Conservation (phyloP, 2,329 filamentous ascomycete genomes). For the Ampelomyces quisqualis region DNA sequence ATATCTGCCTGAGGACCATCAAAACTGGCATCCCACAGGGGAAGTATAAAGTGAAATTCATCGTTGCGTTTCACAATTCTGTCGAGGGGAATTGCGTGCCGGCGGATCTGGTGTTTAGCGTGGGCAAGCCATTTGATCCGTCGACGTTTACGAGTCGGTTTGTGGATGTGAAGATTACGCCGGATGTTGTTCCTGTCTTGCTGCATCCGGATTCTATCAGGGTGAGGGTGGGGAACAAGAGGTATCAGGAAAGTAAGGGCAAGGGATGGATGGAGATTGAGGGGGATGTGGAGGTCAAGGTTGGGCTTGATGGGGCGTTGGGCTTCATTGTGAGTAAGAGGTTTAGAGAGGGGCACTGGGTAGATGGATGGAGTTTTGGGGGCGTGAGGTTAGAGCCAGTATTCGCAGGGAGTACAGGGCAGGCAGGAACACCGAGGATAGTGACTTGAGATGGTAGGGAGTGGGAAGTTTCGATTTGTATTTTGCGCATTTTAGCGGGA, state of each 20-base stretch:
- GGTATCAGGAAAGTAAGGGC: slow-evolving; percentile 33
- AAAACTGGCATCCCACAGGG: slow-evolving; percentile 44
- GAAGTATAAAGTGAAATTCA: slow-evolving; percentile 40
- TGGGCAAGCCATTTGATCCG: slow-evolving; percentile 41
- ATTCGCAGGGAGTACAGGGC: slow-evolving; percentile 18
- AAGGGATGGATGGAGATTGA: slow-evolving; percentile 43
- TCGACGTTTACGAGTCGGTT: slow-evolving; percentile 33
- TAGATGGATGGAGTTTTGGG: slow-evolving; percentile 45
- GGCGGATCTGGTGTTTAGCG: slow-evolving; percentile 39
- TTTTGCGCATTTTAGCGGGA: slow-evolving; percentile 1
- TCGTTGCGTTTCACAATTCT: slow-evolving; percentile 34
- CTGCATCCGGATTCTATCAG: slow-evolving; percentile 43
- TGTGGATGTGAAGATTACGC: slow-evolving; percentile 44
- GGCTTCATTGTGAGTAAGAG: slow-evolving; percentile 42
- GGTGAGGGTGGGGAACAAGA: slow-evolving; percentile 33
- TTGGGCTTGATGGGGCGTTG: slow-evolving; percentile 41
- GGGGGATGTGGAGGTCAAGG: slow-evolving; percentile 40
- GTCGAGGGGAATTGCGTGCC: slow-evolving; percentile 18
- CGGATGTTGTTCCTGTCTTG: slow-evolving; percentile 41
- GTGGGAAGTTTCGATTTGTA: no score
- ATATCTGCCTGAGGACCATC: slow-evolving; percentile 39
- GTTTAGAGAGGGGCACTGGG: slow-evolving; percentile 31
- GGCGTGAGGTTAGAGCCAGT: slow-evolving; percentile 42
- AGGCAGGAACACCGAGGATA: slow-evolving; percentile 8
- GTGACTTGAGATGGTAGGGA: not conserved